Conservation (phyloP, 2,329 filamentous ascomycete genomes). For the Aspergillus sclerotialis region DNA sequence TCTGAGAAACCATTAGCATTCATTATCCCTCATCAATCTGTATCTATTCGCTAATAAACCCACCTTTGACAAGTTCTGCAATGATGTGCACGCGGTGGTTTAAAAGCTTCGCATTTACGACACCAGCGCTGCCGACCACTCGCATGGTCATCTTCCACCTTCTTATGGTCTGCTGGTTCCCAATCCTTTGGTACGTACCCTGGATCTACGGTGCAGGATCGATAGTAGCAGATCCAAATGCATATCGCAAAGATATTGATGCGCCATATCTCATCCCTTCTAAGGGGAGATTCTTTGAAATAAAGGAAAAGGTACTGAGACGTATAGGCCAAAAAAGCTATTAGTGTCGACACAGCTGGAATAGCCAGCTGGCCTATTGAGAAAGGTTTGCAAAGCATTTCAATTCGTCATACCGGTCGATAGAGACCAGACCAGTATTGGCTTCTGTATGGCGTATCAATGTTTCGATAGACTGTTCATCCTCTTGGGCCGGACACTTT, state of each 20-base stretch:
- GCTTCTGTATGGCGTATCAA: no score
- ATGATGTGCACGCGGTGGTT: constrained; percentile 59
- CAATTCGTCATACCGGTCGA: background rate
- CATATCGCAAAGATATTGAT: constrained; percentile 50
- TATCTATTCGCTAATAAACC: constrained; percentile 3
- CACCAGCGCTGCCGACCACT: constrained; percentile 47
- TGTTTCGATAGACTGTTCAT: no score
- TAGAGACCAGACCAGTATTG: no score
- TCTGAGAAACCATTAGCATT: constrained; percentile 27
- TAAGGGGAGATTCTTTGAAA: constrained; percentile 49
- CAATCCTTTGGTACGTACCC: constrained; percentile 46
- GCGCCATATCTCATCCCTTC: constrained; percentile 41
- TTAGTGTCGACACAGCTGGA: constrained; percentile 48
- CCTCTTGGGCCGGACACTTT: no score
- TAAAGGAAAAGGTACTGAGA: constrained; percentile 52
- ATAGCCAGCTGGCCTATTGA: constrained; percentile 41
- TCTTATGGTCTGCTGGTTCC: constrained; percentile 13
- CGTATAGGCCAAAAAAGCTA: constrained; percentile 52
- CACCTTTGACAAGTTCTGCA: constrained; percentile 57
- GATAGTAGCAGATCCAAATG: constrained; percentile 53
- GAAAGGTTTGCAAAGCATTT: constrained; percentile 19
- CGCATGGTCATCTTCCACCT: constrained; percentile 13
- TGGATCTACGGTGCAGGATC: constrained; percentile 54
- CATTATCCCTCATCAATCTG: background rate
- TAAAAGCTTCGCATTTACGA: constrained; percentile 53